Base-by-base conservation (phyloP, 306 rosid species). In the Calophaca sinica region DNA sequence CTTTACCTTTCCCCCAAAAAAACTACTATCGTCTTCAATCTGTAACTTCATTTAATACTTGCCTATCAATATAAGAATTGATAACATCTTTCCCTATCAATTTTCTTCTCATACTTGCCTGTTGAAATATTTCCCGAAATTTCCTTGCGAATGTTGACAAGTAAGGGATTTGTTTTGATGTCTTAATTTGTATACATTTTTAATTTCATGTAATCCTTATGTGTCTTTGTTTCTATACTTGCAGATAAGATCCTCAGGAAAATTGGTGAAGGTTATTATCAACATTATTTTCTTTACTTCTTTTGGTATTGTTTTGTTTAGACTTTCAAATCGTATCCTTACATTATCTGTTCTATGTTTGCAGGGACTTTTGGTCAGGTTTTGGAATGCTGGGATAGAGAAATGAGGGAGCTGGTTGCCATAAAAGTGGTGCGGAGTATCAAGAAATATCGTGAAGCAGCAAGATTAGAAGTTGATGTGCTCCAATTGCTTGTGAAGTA, bases 351-450 rank as follows among this genome's bases (percentile, higher is more conserved):
- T 42, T 64, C 38, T 64, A 63, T 63, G 35, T 41, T 64, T 44
- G 14, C 54, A 64, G 70, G 70, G 53, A 64, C 70, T 9, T 64
- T 64, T 44, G 70, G 70, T 64, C 52, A 64, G 70, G 70, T 64
- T 42, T 64, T 64, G 53, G 70, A 64, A 64, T 64, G 70, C 15
- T 64, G 70, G 70, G 70, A 64, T 26, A 64, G 70, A 64, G 70
- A 64, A 64, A 42, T 1, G 38, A 64, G 70, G 70, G 70, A 64
- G 15, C 14, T 64, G 9, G 70, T 64, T 64, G 70, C 70, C 20
- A 44, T 64, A 42, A 64, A 64, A 64, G 70, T 64, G 42, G 70
- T 64, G 20, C 46, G 70, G 13, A 64, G 70, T 64, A 13, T 64
- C 20, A 64, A 64, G 53, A 64, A 64, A 64, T 64, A 64, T 5